A percentile compares a stretch with the other conserved stretches of the same genome.
These are phyloP conservation scores for Aspergillus sp. DNA, from an alignment of 2,329 filamentous ascomycete genomes.

Conservation along the genomic window DNA sequence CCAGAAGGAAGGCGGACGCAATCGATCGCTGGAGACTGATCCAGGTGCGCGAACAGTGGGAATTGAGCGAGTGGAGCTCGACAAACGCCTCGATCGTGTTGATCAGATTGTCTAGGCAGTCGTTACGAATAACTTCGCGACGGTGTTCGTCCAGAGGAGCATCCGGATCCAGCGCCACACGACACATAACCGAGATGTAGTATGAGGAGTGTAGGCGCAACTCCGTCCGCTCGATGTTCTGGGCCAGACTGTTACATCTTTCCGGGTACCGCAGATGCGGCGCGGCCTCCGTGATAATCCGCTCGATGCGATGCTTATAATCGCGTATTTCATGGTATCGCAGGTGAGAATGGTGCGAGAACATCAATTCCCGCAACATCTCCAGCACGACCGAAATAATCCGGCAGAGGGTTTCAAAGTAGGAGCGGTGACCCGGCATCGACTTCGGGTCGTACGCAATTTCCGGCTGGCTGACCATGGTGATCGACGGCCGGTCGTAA, in stretches of 20 bases:
- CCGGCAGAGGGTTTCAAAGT: conserved; percentile 57
- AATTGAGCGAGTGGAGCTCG: conserved; percentile 45
- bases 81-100: conserved; percentile 57
- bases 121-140: conserved; percentile 43
- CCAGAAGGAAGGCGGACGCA: conserved; percentile 42
- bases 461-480: conserved; percentile 49
- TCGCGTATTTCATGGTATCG: conserved; percentile 54
- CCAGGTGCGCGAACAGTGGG: conserved; percentile 42
- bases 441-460: conserved; percentile 51
- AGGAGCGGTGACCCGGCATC: conserved; percentile 52
- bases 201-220: conserved; percentile 62
- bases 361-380: conserved; percentile 55
- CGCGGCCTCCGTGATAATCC: conserved; percentile 56
- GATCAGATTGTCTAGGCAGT: conserved; percentile 54
- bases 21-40: conserved; percentile 43
- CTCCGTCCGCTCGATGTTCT: conserved; percentile 59
- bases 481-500: conserved; percentile 57
- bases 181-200: conserved; percentile 58
- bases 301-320: conserved; percentile 55
- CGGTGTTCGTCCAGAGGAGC: conserved; percentile 41
- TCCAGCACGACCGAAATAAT: conserved; percentile 53
- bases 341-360: conserved; percentile 48
- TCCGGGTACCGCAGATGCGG: conserved; percentile 54
- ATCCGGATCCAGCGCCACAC: conserved; percentile 50
- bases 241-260: conserved; percentile 36